Evolutionary conservation across 345 rosid species (phyloP).

Genomic region (Acer negundo): DNA sequence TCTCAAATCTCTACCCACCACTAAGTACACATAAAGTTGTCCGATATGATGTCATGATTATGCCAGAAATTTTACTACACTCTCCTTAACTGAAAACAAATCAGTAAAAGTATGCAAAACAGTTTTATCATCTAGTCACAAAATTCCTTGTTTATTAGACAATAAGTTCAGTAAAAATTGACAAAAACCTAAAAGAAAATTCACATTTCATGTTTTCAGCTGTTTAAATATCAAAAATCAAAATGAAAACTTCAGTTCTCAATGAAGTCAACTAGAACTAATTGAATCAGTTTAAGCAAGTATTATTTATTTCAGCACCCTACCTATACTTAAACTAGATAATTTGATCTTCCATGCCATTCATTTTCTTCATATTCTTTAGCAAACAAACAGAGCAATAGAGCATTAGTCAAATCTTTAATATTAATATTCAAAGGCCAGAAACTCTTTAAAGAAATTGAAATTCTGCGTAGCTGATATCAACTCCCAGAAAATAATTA

Average conservation of each 20-base stretch:
- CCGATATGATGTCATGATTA: too few species aligned
- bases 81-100: constrained; percentile 39
- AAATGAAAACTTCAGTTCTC: neutral
- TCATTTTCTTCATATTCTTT: too few species aligned
- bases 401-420: neutral
- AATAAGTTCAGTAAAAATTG: neutral
- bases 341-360: too few species aligned
- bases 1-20: constrained; percentile 59
- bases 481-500: neutral
- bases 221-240: neutral
- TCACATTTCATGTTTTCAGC: neutral
- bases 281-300: neutral
- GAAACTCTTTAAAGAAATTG: neutral
- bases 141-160: neutral
- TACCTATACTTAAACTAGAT: too few species aligned
- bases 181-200: neutral
- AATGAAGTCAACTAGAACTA: constrained; percentile 1
- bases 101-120: constrained; percentile 19
- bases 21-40: constrained; percentile 1
- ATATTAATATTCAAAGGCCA: neutral
- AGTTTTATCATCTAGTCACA: neutral
- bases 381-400: too few species aligned
- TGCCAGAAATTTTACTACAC: neutral
- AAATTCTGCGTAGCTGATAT: neutral
- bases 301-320: too few species aligned